Base-by-base conservation (phyloP, 805 yeast species). In the Dipodascus geniculatus region DNA sequence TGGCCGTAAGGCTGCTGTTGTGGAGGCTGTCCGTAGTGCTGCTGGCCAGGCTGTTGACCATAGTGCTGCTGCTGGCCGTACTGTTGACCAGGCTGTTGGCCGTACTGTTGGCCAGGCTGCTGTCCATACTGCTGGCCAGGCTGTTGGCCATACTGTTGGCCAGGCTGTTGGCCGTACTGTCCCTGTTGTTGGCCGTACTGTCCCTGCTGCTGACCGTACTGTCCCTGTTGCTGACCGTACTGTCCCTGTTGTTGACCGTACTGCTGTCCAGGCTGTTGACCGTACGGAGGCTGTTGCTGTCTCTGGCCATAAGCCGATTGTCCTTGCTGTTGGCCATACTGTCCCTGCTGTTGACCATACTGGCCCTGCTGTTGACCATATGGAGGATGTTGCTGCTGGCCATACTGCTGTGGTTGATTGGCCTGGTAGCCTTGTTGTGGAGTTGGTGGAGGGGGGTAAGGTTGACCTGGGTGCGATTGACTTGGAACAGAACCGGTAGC, bases 331-430 rank as follows among this genome's bases (percentile, higher is more conserved):
- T 28, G 50, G n/a, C 28, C 42, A 8, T 28, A 19, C 9, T 4
- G 44, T 20, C 20, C 14, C n/a, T 22, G 19, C 17, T 20, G 20
- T 38, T 51, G 57, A 2, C 56, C 57, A 44, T 57, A 56, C 49
- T 56, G 55, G 22, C 57, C 51, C 50, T 51, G 53, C 31, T 52
- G 54, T 50, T 51, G 56, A 22, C 58, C 56, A 33, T 55, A 52
- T 19, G 35, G 56, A 6, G 38, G 8, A n/a, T 48, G 49, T 20
- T 28, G 8, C 9, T 48, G 49, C 22, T 28, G 51, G 24, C 49
- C 53, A 44, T 53, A 55, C 42, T 52, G 54, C 20, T n/a, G 49
- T 19, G 56, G 4, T 42, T 44, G 20, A 47, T 51, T 4, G 42
- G 50, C 22, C 44, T 49, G 50, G 24, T 42, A 16, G 14, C 52